Evolutionary conservation across 2,329 filamentous ascomycete species (phyloP), one percentile per base, ranked within the genome.

Genomic region (Colletotrichum incanum): DNA sequence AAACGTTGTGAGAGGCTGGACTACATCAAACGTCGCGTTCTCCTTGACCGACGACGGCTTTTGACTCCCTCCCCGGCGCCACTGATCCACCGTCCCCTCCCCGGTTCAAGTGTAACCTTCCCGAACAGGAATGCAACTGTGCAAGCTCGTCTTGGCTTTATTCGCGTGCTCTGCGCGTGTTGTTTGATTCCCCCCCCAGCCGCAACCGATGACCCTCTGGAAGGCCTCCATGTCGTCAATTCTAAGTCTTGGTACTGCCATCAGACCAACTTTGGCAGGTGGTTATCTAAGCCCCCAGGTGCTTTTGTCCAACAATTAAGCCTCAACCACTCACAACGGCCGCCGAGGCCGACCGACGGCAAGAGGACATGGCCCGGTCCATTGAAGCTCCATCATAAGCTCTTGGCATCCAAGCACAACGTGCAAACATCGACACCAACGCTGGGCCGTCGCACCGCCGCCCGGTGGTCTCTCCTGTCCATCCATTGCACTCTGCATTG

Each of bases 201-300:
- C 28, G 28, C 39, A 65, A 41, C 61, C 20, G 23, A 54, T 39
- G 58, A 12, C 12, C 26, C 60, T 45, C 47, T 8, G 3, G 23
- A 20, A 28, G 37, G 5, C 26, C 23, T 31, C 37, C 18, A 54
- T 64, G 37, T 28, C 47, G 23, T 54, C 37, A 54, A 43, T 23
- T n/a, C 18, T 14, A 26, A 55, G 59, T 59, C 59, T 72, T 65
- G 65, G 52, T 39, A 49, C n/a, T 7, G 58, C 28, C 45, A 59
- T 70, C 54, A 72, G 39, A 12, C 65, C 70, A 43, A 55, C 70
- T 72, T 54, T 23, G 70, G 70, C 65, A 72, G 70, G 65, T 72
- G 59, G 16, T 43, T 64, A 64, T 28, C 37, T 12, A 43, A 37
- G 6, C 18, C 43, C 45, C 65, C 52, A 31, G 37, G 16, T 54